These are phyloP conservation scores for Arabidopsis thaliana DNA, from an alignment of 345 rosid genomes.

Conservation along the genomic window DNA sequence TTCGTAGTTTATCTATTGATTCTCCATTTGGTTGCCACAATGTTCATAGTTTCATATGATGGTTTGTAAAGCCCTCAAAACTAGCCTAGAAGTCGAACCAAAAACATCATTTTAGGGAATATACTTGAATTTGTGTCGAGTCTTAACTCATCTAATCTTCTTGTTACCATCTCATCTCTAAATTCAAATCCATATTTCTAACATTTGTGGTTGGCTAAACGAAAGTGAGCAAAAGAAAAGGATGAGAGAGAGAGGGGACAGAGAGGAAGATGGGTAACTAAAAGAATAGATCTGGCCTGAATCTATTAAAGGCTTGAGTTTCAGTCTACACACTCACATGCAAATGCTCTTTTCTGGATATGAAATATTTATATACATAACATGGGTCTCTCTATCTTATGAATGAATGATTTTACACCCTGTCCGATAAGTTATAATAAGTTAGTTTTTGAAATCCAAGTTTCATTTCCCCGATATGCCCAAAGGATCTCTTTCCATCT, in stretches of 20 bases:
- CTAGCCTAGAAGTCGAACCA: neutral
- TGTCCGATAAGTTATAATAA: neutral
- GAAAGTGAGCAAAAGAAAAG: conserved; percentile 5
- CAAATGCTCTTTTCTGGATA: conserved; percentile 24
- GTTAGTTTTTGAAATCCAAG: neutral
- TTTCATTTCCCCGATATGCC: conserved; percentile 1
- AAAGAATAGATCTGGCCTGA: conserved; percentile 38
- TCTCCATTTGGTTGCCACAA: neutral
- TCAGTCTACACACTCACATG: conserved; percentile 41
- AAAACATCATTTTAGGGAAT: neutral
- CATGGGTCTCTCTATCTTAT: conserved; percentile 38
- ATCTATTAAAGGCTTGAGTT: conserved; percentile 34
- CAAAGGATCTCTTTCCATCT: neutral
- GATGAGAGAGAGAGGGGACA: conserved; percentile 24
- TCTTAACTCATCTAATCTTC: neutral
- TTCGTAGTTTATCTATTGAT: neutral
- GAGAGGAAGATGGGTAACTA: conserved; percentile 31
- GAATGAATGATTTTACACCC: neutral
- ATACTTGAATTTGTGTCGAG: neutral
- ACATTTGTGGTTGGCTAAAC: neutral
- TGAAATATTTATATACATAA: neutral
- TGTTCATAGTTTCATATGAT: neutral
- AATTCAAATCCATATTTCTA: neutral
- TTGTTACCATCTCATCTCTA: neutral
- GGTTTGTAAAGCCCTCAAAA: neutral